phyloP scores from a whole-genome alignment of 768 basidiomycete genomes.

The Cantharellus anzutake region DNA sequence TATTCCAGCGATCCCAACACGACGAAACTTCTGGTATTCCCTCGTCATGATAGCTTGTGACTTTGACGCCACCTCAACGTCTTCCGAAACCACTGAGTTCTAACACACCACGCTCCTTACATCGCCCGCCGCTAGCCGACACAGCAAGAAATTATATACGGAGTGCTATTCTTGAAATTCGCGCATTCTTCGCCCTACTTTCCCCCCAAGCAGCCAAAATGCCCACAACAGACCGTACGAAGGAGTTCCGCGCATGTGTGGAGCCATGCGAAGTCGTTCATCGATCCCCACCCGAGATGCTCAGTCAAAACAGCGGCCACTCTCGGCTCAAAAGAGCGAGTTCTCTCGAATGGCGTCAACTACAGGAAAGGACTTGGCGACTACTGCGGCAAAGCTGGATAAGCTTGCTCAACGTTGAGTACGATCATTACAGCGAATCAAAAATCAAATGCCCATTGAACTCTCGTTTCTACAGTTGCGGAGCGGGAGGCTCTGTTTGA shows the following conservation, averaged over 20 bases:
- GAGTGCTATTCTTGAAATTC: no score
- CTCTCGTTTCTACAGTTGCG: constrained; percentile 41
- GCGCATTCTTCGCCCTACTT: no score
- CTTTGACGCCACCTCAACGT: no score
- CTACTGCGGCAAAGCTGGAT: constrained; percentile 74
- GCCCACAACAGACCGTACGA: constrained; percentile 82
- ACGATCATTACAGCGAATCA: not conserved
- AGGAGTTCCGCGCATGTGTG: constrained; percentile 82
- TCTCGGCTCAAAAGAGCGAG: constrained; percentile 48
- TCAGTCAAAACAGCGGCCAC: constrained; percentile 54
- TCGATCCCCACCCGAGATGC: constrained; percentile 30
- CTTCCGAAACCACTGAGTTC: no score
- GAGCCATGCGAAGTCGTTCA: constrained; percentile 42
- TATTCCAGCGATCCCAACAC: no score
- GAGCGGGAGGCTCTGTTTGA: constrained; percentile 98
- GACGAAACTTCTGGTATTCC: no score
- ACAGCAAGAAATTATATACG: no score
- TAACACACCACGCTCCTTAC: no score
- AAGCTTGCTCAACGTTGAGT: constrained; percentile 77
- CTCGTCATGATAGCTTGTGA: no score
- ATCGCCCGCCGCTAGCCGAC: no score
- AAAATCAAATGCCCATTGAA: not conserved
- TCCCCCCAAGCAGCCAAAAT: constrained; percentile 22
- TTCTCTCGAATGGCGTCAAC: constrained; percentile 81
- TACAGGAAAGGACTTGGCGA: constrained; percentile 89